Conservation (phyloP, 257 asterid genomes). For the Jaltomata sinuosa region DNA sequence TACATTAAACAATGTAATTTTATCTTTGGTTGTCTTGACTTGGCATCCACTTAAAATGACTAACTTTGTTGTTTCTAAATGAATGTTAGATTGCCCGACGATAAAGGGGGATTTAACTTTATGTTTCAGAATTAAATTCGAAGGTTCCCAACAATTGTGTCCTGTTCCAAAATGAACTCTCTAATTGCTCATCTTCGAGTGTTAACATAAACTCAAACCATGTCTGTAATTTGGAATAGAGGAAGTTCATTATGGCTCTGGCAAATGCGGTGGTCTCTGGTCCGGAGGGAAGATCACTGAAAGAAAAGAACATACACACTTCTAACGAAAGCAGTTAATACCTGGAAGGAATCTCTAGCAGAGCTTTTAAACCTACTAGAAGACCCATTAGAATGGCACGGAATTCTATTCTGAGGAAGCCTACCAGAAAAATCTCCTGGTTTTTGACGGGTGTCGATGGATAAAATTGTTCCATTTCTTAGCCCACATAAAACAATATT, state of each 20-base stretch:
- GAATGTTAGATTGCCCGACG: background rate
- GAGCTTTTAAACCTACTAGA: conserved; percentile 7
- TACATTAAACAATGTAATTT: background rate
- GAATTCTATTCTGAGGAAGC: conserved; percentile 8
- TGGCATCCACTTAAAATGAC: background rate
- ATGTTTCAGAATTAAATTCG: background rate
- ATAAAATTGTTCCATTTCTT: conserved; percentile 73
- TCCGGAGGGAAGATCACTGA: background rate
- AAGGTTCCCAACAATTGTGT: background rate
- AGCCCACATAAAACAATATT: conserved; percentile 61
- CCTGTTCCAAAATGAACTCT: background rate
- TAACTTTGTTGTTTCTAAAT: background rate
- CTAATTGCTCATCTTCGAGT: background rate
- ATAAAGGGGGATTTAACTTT: background rate
- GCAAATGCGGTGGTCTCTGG: background rate
- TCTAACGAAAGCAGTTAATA: background rate
- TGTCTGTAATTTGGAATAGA: background rate
- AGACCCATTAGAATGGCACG: background rate
- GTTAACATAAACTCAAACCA: background rate
- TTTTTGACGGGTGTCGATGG: conserved; percentile 72
- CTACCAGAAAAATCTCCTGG: conserved; percentile 30
- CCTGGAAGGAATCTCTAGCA: conserved; percentile 16
- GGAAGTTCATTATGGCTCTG: background rate
- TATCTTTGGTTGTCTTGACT: background rate
- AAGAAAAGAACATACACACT: background rate